These are phyloP conservation scores for Kodamaea laetipori DNA, from an alignment of 805 yeast species.

Conservation along the genomic window DNA sequence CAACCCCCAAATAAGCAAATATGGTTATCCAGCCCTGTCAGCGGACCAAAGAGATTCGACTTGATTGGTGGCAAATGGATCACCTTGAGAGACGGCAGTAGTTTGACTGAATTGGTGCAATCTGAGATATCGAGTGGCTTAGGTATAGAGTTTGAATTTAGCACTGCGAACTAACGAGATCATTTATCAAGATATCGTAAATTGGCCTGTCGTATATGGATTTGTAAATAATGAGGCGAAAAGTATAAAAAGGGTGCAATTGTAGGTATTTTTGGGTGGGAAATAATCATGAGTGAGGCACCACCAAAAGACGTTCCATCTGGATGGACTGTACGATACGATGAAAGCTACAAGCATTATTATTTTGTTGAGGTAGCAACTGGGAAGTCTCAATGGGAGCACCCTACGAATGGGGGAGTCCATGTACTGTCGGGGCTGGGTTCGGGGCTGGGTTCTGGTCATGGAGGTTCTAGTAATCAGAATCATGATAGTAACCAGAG, in stretches of 20 bases:
- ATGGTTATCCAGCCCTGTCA: constrained; percentile 91
- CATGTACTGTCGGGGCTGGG: too few relatives aligned
- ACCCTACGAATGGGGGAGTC: constrained; percentile 15
- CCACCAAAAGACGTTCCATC: constrained; percentile 22
- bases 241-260: neutral
- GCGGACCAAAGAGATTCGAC: constrained; percentile 85
- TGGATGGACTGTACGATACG: constrained; percentile 41
- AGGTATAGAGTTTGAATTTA: constrained; percentile 20
- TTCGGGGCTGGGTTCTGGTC: too few relatives aligned
- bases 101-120: constrained; percentile 37
- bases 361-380: constrained; percentile 29
- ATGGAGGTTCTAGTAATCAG: neutral
- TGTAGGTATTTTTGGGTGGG: neutral
- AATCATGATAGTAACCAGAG: neutral
- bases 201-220: neutral
- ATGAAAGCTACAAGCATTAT: constrained; percentile 31
- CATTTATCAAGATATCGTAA: neutral
- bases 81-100: constrained; percentile 63
- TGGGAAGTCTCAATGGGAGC: constrained; percentile 35
- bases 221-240: constrained; percentile 3
- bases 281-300: constrained; percentile 12
- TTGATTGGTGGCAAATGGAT: constrained; percentile 75
- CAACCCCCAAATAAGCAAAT: constrained; percentile 98
- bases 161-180: constrained; percentile 8
- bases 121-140: constrained; percentile 35